These are phyloP conservation scores for Santalum album DNA, from an alignment of 164 flowering plant species.

Conservation along the genomic window DNA sequence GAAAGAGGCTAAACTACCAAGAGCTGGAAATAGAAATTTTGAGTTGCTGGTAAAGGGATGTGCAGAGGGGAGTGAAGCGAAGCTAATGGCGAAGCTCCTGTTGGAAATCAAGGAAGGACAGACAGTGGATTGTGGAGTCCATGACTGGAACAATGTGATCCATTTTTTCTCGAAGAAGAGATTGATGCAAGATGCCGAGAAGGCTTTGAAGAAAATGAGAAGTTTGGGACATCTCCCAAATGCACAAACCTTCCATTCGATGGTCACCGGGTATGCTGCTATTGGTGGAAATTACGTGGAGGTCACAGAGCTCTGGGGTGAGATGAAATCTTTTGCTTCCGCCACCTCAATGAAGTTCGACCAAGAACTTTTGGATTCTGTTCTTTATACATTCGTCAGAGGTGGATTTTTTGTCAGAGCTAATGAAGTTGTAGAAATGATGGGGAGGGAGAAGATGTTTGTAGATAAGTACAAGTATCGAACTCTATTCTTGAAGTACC, in stretches of 20 bases:
- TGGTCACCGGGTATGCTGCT: conserved; percentile 93
- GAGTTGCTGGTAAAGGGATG: conserved; percentile 46
- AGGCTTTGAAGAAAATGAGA: conserved; percentile 88
- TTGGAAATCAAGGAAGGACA: conserved; percentile 78
- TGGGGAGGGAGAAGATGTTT: conserved; percentile 77
- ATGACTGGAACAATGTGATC: conserved; percentile 92
- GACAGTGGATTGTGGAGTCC: conserved; percentile 62
- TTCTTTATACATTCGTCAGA: conserved; percentile 82
- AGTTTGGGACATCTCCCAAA: conserved; percentile 78
- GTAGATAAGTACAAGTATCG: conserved; percentile 87
- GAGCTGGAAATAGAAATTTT: conserved; percentile 43
- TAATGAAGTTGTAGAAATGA: conserved; percentile 79
- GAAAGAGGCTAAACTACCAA: conserved; percentile 73
- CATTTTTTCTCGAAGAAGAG: conserved; percentile 88
- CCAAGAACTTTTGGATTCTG: conserved; percentile 82
- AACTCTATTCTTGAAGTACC: conserved; percentile 77
- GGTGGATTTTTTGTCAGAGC: conserved; percentile 91
- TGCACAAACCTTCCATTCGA: conserved; percentile 90
- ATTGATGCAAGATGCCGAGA: conserved; percentile 93
- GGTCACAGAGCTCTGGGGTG: conserved; percentile 93
- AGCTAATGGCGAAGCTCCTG: conserved; percentile 71
- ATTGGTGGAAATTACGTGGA: conserved; percentile 78
- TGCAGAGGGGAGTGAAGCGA: conserved; percentile 44
- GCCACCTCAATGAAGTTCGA: conserved; percentile 69
- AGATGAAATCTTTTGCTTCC: conserved; percentile 72